Evolutionary conservation across 192 early-diverging fungal species (phyloP), one percentile per base, ranked within the genome.

Genomic region (Backusella liffmaniae): DNA sequence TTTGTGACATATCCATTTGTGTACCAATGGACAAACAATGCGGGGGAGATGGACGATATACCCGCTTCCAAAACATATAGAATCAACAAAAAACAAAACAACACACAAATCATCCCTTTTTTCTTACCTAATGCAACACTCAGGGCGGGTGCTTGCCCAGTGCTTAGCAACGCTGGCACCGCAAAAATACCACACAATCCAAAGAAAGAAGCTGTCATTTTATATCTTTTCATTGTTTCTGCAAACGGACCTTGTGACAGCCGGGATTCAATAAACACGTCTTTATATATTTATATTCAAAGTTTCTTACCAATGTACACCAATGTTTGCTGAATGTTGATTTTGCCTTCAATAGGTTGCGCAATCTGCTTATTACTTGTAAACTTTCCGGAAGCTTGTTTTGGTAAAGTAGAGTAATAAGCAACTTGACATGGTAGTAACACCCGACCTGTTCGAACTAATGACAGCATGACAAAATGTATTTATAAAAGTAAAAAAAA

Each of bases 121-220:
- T 44, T 30, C 26, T 67, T 79, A 81, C 80, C 80, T 41, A 81
- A 44, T 34, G 73, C 73, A 21, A 77, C 76, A 39, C 76, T 77
- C 35, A 77, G 15, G 2, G 53, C 35, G 10, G 80, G 80, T 30
- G 76, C 80, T 67, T 81, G 76, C 0, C 80, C 80, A 0, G 80
- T 81, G 41, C 76, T 71, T 32, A 81, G 37, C 10, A 81, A 66
- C 2, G 76, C 80, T 67, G 80, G 80, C 1, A 77, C 80, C 15
- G 80, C 80, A 35, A 73, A 77, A 3, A 76, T 53, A 44, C 80
- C 80, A 71, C 80, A 81, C n/a, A 81, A 8, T 35, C 76, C 69
- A 67, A 81, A 81, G 39, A 81, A 67, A 5, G 80, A 77, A 15
- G 80, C 80, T 53, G 80, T 81, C 59, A 77, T 81, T 74, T 81